Evolutionary conservation across 495 filamentous ascomycete genomes (phyloP), one percentile per base, ranked within the genome.

Genomic region (Lophium mytilinum): DNA sequence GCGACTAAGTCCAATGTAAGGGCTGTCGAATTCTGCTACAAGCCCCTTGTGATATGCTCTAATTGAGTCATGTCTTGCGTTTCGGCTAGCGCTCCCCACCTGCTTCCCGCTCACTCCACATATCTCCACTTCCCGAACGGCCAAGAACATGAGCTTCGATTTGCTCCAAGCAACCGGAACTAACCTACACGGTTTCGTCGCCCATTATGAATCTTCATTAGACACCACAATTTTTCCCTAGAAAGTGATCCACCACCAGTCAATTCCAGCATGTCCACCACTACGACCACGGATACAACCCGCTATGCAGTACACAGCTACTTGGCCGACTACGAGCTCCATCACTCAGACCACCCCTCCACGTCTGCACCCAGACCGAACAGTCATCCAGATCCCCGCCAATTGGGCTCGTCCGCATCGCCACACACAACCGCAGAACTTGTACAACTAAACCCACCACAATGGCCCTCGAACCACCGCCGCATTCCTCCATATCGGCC

Each of bases 401-500:
- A 24, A 9, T 46, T 21, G 9, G n/a, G 6, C 24, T 30, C 24
- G 24, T 30, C 24, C 24, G 24, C 24, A 30, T 30, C 24, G 24
- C 24, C 24, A 30, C 24, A 30, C 24, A 30, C 24, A 30, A 45
- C 46, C 56, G 35, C 30, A 19, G 4, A 37, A n/a, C 24, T 19
- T 46, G n/a, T 5, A 21, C 9, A 11, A n/a, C 59, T 8, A 39
- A 72, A 73, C 54, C 67, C 71, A 11, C 52, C 56, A 11, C 56
- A 70, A 49, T 81, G 76, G 79, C 72, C 74, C 1, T 65, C 66
- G 1, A 55, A 77, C 52, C 69, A 79, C 56, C 75, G 75, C 34
- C 73, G 75, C 17, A 69, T 81, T 12, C 80, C 78, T 15, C 56
- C 71, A 0, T 76, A 78, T 55, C 69, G 79, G 9, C 76, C 79